These are phyloP conservation scores for Apophysomyces ossiformis DNA, from an alignment of 371 early-diverging fungal species.

Conservation along the genomic window DNA sequence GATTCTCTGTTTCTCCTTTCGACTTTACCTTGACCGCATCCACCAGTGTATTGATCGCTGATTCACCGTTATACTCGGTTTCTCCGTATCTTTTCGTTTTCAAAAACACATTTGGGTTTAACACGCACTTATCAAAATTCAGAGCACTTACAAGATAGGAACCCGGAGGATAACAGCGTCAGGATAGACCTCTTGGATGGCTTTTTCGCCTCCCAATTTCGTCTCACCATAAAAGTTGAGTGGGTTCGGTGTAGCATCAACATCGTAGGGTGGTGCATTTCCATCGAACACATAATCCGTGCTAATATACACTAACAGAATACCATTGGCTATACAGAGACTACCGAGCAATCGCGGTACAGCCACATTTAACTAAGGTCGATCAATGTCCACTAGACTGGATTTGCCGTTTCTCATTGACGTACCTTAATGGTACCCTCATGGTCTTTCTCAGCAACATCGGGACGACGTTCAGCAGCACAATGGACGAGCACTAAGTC, in stretches of 20 bases:
- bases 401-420: conserved; percentile 5
- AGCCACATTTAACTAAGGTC: conserved; percentile 66
- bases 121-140: neutral
- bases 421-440: conserved; percentile 58
- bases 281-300: conserved; percentile 95
- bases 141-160: conserved; percentile 67
- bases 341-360: conserved; percentile 64
- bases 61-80: conserved; percentile 71
- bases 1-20: neutral
- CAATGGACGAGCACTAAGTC: conserved; percentile 74
- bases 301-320: conserved; percentile 81
- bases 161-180: conserved; percentile 76
- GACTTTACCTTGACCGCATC: conserved; percentile 59
- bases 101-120: neutral
- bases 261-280: conserved; percentile 75
- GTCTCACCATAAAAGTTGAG: conserved; percentile 82
- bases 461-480: conserved; percentile 89
- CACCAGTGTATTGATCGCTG: conserved; percentile 76
- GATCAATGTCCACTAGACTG: neutral
- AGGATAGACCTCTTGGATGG: conserved; percentile 58
- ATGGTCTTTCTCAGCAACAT: conserved; percentile 75
- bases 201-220: conserved; percentile 77
- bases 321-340: conserved; percentile 47
- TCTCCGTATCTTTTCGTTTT: conserved; percentile 62
- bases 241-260: conserved; percentile 73